Evolutionary conservation across 176 grass and related monocot genomes (phyloP).

Genomic region (Carex kokanica): DNA sequence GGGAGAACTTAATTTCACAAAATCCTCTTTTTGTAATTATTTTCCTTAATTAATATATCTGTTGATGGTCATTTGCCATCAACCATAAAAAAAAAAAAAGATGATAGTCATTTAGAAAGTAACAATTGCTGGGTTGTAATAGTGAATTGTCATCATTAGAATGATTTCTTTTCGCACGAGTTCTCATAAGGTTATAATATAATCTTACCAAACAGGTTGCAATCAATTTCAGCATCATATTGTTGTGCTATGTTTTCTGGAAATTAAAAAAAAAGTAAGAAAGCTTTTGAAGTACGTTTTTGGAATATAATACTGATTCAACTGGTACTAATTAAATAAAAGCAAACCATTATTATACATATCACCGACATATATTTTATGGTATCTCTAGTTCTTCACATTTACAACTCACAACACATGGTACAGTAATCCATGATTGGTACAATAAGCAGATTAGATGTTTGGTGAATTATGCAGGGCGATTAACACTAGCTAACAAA

Average conservation of each 20-base stretch:
- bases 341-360: too few relatives aligned
- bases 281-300: not conserved
- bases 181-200: not conserved
- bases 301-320: not conserved
- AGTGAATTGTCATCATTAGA: not conserved
- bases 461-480: not conserved
- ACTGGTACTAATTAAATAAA: not conserved
- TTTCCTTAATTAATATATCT: too few relatives aligned
- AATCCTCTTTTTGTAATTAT: too few relatives aligned
- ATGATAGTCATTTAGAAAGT: not conserved
- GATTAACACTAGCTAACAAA: not conserved
- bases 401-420: not conserved
- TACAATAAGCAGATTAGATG: not conserved
- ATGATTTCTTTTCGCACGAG: not conserved
- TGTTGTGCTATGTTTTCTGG: not conserved
- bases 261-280: not conserved
- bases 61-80: too few relatives aligned
- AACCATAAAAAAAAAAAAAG: too few relatives aligned
- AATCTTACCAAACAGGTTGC: not conserved
- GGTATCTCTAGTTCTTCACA: constrained; percentile 3
- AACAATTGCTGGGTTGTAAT: not conserved
- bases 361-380: not conserved
- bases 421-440: not conserved
- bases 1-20: too few relatives aligned
- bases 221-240: not conserved